Percentiles rank a stretch among this genome's conserved stretches.
Conservation (phyloP, 208 protist species). For the Leishmania turanica region DNA sequence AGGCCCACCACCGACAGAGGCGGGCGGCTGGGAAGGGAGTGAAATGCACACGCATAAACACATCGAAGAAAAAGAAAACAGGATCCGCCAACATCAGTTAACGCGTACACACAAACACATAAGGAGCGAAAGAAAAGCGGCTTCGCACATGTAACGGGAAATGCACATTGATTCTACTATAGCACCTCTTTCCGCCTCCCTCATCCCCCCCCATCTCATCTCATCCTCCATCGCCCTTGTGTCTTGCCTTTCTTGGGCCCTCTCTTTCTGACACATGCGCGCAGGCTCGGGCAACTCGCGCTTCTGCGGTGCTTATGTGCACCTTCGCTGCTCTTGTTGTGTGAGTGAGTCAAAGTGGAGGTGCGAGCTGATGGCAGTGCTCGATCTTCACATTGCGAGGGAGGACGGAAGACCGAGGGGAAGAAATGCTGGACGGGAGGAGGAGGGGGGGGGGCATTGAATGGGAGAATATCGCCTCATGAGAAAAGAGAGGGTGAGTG, state of each 20-base stretch:
- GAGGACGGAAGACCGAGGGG: neutral
- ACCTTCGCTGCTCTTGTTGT: neutral
- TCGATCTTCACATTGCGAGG: neutral
- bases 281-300: neutral
- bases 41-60: neutral
- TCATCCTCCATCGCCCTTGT: neutral
- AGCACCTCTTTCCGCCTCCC: neutral
- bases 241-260: neutral
- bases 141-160: neutral
- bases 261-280: too few species aligned
- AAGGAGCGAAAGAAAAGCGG: constrained; percentile 2
- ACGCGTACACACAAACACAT: neutral
- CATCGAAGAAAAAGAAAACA: neutral
- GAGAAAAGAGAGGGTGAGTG: too few species aligned
- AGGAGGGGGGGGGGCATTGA: neutral
- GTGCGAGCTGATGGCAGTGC: neutral
- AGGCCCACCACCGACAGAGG: neutral
- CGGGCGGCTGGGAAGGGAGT: neutral
- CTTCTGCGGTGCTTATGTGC: neutral
- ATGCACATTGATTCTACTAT: neutral
- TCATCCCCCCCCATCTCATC: neutral
- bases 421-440: neutral
- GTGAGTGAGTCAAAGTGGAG: neutral
- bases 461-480: neutral
- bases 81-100: too few species aligned